Percentiles rank a stretch among this genome's conserved stretches.
These are phyloP conservation scores for Schizonepeta tenuifolia DNA, from an alignment of 257 asterid species.

Conservation along the genomic window DNA sequence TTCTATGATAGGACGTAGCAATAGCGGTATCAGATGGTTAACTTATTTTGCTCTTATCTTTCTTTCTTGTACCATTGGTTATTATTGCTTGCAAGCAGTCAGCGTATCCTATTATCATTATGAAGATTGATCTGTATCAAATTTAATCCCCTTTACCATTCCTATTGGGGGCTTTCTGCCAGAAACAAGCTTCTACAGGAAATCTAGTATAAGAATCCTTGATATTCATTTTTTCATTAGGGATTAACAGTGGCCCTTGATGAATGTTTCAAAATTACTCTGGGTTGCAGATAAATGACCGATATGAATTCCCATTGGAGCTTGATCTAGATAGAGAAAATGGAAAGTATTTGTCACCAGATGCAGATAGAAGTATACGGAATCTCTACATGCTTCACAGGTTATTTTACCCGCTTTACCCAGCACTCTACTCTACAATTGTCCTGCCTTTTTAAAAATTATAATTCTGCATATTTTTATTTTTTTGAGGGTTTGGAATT, in stretches of 20 bases:
- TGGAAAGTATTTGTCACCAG: constrained; percentile 94
- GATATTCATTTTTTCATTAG: not conserved
- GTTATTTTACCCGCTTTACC: constrained; percentile 41
- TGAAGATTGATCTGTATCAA: constrained; percentile 17
- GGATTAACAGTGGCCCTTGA: constrained; percentile 5
- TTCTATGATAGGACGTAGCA: not conserved
- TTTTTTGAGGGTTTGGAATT: not conserved
- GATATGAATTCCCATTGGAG: constrained; percentile 94
- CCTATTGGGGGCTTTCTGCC: constrained; percentile 8
- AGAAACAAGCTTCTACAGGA: constrained; percentile 22
- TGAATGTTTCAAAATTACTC: constrained; percentile 25
- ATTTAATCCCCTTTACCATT: not conserved
- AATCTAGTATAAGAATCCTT: not conserved
- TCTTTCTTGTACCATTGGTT: constrained; percentile 25
- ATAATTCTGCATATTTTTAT: not conserved
- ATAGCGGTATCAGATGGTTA: not conserved
- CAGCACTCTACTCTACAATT: constrained; percentile 3
- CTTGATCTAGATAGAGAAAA: constrained; percentile 94
- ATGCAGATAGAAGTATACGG: constrained; percentile 89
- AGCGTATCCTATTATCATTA: constrained; percentile 4
- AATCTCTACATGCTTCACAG: constrained; percentile 94
- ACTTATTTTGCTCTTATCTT: not conserved
- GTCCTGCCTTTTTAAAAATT: not conserved
- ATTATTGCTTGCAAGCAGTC: constrained; percentile 7
- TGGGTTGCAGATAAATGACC: constrained; percentile 86